Base-by-base conservation (phyloP, 2,329 filamentous ascomycete species). In the Herpotrichia juniperi region DNA sequence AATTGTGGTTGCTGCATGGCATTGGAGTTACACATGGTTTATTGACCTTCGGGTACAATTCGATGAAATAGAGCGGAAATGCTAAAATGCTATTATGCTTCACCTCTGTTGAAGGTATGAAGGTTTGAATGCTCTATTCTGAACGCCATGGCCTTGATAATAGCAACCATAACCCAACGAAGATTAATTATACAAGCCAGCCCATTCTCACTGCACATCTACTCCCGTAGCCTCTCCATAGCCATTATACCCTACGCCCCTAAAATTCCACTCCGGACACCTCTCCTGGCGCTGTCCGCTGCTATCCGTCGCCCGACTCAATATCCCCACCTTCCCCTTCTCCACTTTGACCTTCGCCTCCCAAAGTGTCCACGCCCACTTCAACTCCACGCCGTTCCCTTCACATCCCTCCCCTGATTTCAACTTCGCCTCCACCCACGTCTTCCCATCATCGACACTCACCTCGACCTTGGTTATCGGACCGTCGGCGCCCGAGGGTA, bases 361-460 rank as follows among this genome's bases (percentile, higher is more conserved):
- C 83, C 83, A 86, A 30, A 86, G 63, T 39, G 76, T 76, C 83
- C 83, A 86, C 37, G 78, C 77, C 83, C 83, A 85, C 57, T 78
- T 82, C 55, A 75, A 58, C 10, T 74, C 74, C 19, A 56, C 59
- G 2, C 63, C 46, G 8, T 55, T 48, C n/a, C 59, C 44, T 22
- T 55, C 46, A 17, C 45, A 49, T 9, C 53, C 45, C 10, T 50
- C 35, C 9, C 28, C 44, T 2, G 42, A 58, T 22, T 72, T 59
- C 30, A 78, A 42, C 37, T 78, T 66, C 2, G 82, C 81, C 49
- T 81, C 73, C 4, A 69, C 62, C 83, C 83, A 86, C 0, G 72
- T 79, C 37, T 66, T 58, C 0, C 82, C 81, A 16, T 72, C 76
- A 61, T 85, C 81, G 0, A 59, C 70, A 4, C 77, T 81, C 21